Evolutionary conservation across 768 basidiomycete genomes (phyloP), one percentile per base, ranked within the genome.

Genomic region (Lactarius hatsudake): DNA sequence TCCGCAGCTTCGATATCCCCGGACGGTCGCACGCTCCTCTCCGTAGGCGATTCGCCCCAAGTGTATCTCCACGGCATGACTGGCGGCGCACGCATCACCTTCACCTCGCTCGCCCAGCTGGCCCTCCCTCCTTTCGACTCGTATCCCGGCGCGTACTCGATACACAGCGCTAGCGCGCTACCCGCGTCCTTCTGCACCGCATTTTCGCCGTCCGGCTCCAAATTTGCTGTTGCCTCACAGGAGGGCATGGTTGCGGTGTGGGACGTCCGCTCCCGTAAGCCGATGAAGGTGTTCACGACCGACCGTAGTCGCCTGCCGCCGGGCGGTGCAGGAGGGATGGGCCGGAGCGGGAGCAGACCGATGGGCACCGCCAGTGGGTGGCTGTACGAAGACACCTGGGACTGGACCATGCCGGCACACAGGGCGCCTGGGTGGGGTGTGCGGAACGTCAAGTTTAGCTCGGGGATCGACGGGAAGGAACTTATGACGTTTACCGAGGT

Each of bases 401-500:
- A 90, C 62, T 90, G 89, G 88, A 81, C 82, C 12, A 79, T 84
- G 55, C 64, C 65, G 81, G 84, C 40, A 64, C 60, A 51, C 45
- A 69, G 79, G 66, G 88, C 89, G 0, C 90, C 91, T 3, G 89
- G 90, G 1, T 94, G 93, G 86, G 92, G 93, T 51, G 90, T 89
- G 9, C 79, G 95, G 63, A 93, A 83, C 64, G 87, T 97, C 73
- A 96, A 96, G 76, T 97, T 96, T 77, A 86, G 87, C 65, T 84
- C 85, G 2, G 86, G 86, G 26, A 74, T 78, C 28, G 76, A 76
- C 61, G 81, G 86, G 30, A 83, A 85, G 68, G 95, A 96, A 76
- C 76, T 95, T 1, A 85, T 96, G 85, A 87, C 86, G 0, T 97
- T 95, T 77, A 93, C 94, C 18, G 94, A 96, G 86, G 93, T 94